Evolutionary conservation across 257 asterid species (phyloP), one percentile per base, ranked within the genome.

Genomic region (Fraxinus quadrangulata): DNA sequence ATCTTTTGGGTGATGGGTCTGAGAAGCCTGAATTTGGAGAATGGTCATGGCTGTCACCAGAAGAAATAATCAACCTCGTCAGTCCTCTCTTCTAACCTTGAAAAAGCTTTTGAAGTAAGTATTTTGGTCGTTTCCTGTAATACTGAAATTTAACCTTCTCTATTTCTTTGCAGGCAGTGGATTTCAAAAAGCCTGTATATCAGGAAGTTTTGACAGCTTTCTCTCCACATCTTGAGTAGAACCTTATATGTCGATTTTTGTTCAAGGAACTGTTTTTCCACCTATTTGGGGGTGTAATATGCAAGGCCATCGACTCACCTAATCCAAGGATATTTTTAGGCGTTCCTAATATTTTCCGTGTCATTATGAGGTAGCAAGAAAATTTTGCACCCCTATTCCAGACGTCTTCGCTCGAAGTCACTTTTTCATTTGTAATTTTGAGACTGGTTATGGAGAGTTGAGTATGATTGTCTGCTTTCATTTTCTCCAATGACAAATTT

Each of bases 21-120:
- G 98, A 93, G 87, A 95, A 93, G 85, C 81, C 98, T 1, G 98
- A 95, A 89, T 95, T 95, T 74, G 98, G 97, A 81, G 91, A 90
- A 70, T 95, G 99, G 98, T 86, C 92, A 12, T 95, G 99, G 99
- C 83, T 91, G 83, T 86, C 97, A 12, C 92, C 97, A 0, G 92
- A 93, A 83, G 88, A 93, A 88, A 75, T 91, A 78, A 78, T 91
- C 77, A 86, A 90, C 68, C 90, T 67, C 49, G 99, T 91, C 33
- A 85, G 90, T 86, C 72, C 72, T 42, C 72, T 68, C 45, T 19
- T 67, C 37, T 49, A 34, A 56, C 45, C 67, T 74, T 65, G 37
- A 72, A 90, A 45, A 74, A 68, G 14, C 31, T n/a, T 54, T 76
- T 56, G 76, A 23, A 11, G 67, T 16, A 33, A 47, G 7, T 12